Conservation (phyloP, 179 eudicot species). For the Silene vulgaris region DNA sequence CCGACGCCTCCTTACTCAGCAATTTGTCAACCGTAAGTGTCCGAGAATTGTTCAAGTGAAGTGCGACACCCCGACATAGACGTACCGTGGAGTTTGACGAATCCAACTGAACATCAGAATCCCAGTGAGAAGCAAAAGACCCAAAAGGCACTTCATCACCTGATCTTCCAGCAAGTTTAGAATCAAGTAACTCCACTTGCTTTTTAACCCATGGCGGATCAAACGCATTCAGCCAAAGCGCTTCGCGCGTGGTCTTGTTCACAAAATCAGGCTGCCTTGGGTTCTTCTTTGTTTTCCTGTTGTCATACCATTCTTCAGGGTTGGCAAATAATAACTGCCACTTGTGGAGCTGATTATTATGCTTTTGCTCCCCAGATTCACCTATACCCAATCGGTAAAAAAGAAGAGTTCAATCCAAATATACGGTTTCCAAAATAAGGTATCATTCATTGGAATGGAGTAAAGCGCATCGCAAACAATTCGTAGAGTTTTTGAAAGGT, state of each 20-base stretch:
- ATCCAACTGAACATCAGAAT: constrained; percentile 22
- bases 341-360: constrained; percentile 41
- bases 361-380: constrained; percentile 31
- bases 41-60: no score
- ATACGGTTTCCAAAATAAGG: background rate
- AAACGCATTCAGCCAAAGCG: constrained; percentile 44
- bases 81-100: background rate
- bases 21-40: no score
- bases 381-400: constrained; percentile 20
- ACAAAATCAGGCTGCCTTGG: constrained; percentile 58
- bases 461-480: background rate
- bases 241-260: constrained; percentile 64
- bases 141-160: constrained; percentile 9
- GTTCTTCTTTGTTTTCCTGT: constrained; percentile 40
- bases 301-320: constrained; percentile 69
- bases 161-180: constrained; percentile 27
- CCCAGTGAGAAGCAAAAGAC: constrained; percentile 21
- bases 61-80: no score
- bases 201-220: constrained; percentile 74
- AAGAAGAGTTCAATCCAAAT: background rate
- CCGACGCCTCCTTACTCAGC: no score
- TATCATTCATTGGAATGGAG: background rate
- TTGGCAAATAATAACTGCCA: constrained; percentile 64
- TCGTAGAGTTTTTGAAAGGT: background rate
- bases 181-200: constrained; percentile 50